phyloP scores from a whole-genome alignment of 495 filamentous ascomycete species.

The Xylaria curta region DNA sequence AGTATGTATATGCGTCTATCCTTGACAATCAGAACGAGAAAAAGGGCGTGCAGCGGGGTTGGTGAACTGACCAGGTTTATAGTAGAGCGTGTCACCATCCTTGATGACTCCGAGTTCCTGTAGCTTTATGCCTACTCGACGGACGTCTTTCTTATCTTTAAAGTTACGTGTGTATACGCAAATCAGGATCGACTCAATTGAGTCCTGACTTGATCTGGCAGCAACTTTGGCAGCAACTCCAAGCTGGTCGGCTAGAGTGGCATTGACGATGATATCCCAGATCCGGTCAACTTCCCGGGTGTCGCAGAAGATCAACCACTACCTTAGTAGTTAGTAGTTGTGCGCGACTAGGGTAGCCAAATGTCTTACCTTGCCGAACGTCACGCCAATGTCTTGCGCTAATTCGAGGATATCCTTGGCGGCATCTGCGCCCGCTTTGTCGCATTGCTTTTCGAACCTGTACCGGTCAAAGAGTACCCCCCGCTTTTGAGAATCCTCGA shows the following conservation, averaged over 20 bases:
- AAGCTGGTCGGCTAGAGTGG: slow-evolving; percentile 67
- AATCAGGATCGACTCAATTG: slow-evolving; percentile 59
- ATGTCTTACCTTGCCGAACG: slow-evolving; percentile 64
- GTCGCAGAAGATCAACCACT: slow-evolving; percentile 83
- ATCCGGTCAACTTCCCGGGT: slow-evolving; percentile 60
- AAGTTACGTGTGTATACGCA: slow-evolving; percentile 82
- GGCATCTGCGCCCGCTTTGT: slow-evolving; percentile 55
- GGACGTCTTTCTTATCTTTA: slow-evolving; percentile 69
- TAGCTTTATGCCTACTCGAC: slow-evolving; percentile 66
- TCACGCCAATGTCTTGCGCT: slow-evolving; percentile 61
- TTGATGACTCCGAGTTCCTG: slow-evolving; percentile 65
- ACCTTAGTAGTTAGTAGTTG: slow-evolving; percentile 6
- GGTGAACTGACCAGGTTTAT: slow-evolving; percentile 66
- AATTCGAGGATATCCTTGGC: slow-evolving; percentile 61
- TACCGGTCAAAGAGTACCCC: slow-evolving; percentile 33
- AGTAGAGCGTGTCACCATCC: slow-evolving; percentile 65
- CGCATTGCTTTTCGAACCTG: slow-evolving; percentile 56
- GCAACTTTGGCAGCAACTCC: slow-evolving; percentile 75
- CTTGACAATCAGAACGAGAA: slow-evolving; percentile 20
- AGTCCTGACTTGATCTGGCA: slow-evolving; percentile 41
- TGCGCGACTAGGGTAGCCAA: not conserved
- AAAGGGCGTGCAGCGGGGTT: not conserved
- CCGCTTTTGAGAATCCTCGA: slow-evolving; percentile 34
- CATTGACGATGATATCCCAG: slow-evolving; percentile 69
- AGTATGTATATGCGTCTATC: slow-evolving; percentile 73